These are phyloP conservation scores for Pestalotiopsis sp. DNA, from an alignment of 2,329 filamentous ascomycete species.

Conservation along the genomic window DNA sequence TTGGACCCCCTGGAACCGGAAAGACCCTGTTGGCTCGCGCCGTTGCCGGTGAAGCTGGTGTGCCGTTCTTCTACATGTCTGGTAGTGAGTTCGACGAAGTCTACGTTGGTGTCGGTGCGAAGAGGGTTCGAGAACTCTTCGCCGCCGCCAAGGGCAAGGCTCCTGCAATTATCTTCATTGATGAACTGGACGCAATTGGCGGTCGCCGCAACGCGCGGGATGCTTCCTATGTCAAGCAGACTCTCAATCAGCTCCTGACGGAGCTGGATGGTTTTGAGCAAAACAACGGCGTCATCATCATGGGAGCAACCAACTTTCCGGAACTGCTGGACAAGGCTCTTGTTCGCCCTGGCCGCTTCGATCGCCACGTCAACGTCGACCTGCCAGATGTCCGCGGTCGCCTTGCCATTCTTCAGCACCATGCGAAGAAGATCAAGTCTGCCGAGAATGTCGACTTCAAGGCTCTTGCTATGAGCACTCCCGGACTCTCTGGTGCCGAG, in stretches of 20 bases:
- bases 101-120: conserved; percentile 94
- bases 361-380: conserved; percentile 85
- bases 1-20: conserved; percentile 94
- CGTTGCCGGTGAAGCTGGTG: conserved; percentile 93
- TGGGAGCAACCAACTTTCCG: conserved; percentile 95
- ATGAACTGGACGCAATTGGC: conserved; percentile 92
- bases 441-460: conserved; percentile 79
- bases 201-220: conserved; percentile 91
- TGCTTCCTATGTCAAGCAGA: conserved; percentile 95
- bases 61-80: conserved; percentile 99
- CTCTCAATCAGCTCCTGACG: conserved; percentile 93
- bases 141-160: conserved; percentile 79
- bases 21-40: conserved; percentile 95
- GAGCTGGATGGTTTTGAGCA: conserved; percentile 97
- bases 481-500: conserved; percentile 92
- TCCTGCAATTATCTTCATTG: conserved; percentile 92
- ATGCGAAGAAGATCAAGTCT: conserved; percentile 88
- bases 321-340: conserved; percentile 93
- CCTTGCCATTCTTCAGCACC: conserved; percentile 89
- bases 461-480: conserved; percentile 81
- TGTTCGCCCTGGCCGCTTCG: conserved; percentile 91
- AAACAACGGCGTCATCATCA: conserved; percentile 90
- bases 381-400: conserved; percentile 92
- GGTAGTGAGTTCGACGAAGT: conserved; percentile 98
- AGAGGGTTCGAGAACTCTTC: conserved; percentile 95